These are phyloP conservation scores for Parasitella parasitica DNA, from an alignment of 371 early-diverging fungal species.

Conservation along the genomic window DNA sequence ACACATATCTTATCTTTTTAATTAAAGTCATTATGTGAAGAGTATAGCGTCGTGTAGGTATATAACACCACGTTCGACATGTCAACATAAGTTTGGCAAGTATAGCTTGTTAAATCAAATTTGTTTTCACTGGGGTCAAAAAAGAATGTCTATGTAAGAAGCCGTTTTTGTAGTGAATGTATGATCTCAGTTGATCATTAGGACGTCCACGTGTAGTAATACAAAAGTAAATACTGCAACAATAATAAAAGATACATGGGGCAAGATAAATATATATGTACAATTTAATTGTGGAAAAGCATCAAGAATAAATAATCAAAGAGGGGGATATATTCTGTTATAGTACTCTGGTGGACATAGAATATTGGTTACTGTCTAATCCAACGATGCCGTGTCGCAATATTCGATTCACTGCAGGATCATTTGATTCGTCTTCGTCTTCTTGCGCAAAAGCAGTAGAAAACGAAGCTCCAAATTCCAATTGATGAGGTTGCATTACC, in stretches of 20 bases:
- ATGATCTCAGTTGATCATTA: conserved; percentile 2
- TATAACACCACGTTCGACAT: no score
- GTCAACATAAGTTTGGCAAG: no score
- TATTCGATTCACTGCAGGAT: conserved; percentile 18
- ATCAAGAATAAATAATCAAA: background rate
- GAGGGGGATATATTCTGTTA: background rate
- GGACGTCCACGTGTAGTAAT: conserved; percentile 6
- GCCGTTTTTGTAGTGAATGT: no score
- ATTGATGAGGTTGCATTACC: conserved; percentile 46
- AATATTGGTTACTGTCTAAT: background rate
- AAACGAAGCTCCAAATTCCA: conserved; percentile 13
- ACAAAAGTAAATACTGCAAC: background rate
- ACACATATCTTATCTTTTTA: no score
- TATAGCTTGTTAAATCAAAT: no score
- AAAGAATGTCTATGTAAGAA: no score
- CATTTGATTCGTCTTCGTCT: conserved; percentile 8
- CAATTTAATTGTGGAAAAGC: background rate
- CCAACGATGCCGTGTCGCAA: background rate
- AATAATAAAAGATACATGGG: background rate
- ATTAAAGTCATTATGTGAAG: no score
- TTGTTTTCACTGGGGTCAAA: background rate
- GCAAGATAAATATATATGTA: background rate
- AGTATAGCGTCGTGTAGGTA: background rate
- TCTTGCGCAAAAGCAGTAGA: background rate
- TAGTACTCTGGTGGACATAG: conserved; percentile 1